Evolutionary conservation across 2,329 filamentous ascomycete genomes (phyloP).

Genomic region (Ascochyta lentis): DNA sequence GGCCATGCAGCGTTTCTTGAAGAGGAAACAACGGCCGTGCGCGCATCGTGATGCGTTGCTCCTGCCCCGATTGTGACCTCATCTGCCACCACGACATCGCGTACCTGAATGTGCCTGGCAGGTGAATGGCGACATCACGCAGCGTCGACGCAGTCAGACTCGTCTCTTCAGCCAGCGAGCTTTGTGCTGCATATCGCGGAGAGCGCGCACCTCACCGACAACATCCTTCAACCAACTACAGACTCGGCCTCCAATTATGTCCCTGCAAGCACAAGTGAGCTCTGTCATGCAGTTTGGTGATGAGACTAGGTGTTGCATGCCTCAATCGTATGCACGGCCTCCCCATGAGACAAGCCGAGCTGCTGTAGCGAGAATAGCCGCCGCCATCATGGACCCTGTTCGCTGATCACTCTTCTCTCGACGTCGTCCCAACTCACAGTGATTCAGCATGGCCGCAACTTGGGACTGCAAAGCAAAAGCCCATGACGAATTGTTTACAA

Average conservation of each 20-base stretch:
- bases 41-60: conserved; percentile 3
- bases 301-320: conserved; percentile 23
- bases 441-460: neutral
- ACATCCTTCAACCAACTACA: neutral
- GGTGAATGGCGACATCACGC: conserved; percentile 17
- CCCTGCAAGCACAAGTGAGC: conserved; percentile 2
- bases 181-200: conserved; percentile 4
- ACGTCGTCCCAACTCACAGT: neutral
- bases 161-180: neutral
- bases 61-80: conserved; percentile 18
- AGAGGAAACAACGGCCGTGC: conserved; percentile 23
- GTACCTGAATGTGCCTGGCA: conserved; percentile 35
- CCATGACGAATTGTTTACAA: neutral
- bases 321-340: conserved; percentile 22
- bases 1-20: conserved; percentile 23
- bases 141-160: neutral
- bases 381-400: conserved; percentile 18
- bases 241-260: neutral
- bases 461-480: neutral
- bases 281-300: conserved; percentile 13
- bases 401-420: conserved; percentile 10
- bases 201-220: neutral
- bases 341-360: conserved; percentile 25
- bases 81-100: conserved; percentile 14
- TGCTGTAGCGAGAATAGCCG: conserved; percentile 25